phyloP scores from a whole-genome alignment of 202 grass and related monocot species.

The Setaria italica region DNA sequence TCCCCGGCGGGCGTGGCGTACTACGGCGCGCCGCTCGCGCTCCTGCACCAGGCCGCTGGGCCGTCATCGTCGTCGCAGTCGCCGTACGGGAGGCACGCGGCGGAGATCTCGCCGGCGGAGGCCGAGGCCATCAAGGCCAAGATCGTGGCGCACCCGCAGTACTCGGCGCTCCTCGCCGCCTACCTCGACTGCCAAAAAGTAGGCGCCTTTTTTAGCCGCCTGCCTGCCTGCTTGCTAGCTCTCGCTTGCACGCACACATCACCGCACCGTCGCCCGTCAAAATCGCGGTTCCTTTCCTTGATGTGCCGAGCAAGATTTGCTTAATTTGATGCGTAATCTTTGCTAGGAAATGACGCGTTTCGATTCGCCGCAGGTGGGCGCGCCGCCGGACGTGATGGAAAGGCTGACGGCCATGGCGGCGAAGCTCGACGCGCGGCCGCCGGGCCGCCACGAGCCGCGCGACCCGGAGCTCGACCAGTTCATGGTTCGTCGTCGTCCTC shows the following conservation, averaged over 20 bases:
- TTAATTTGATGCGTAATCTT: slow-evolving; percentile 24
- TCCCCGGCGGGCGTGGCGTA: slow-evolving; percentile 30
- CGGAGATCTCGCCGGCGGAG: slow-evolving; percentile 57
- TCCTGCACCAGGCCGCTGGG: slow-evolving; percentile 51
- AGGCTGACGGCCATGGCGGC: slow-evolving; percentile 64
- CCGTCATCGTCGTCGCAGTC: slow-evolving; percentile 16
- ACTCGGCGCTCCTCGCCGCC: slow-evolving; percentile 75
- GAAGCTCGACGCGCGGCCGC: slow-evolving; percentile 56
- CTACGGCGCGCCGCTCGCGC: slow-evolving; percentile 61
- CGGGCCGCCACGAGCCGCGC: slow-evolving; percentile 50
- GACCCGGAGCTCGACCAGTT: slow-evolving; percentile 99
- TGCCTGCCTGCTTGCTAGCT: too few relatives aligned
- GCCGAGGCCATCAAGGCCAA: slow-evolving; percentile 78
- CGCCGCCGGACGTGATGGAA: slow-evolving; percentile 79
- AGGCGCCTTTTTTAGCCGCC: background rate
- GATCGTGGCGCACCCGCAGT: slow-evolving; percentile 95
- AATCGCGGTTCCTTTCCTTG: background rate
- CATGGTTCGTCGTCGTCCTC: slow-evolving; percentile 59
- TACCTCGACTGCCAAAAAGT: slow-evolving; percentile 99
- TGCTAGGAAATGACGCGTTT: slow-evolving; percentile 1
- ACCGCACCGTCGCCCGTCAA: background rate
- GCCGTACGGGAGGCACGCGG: slow-evolving; percentile 20
- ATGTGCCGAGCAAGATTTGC: slow-evolving; percentile 1
- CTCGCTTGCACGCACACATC: background rate
- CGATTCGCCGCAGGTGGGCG: slow-evolving; percentile 65